A percentile compares a stretch with the other conserved stretches of the same genome.
phyloP scores from a whole-genome alignment of 441 rosid genomes.

The Mallotus repandus region DNA sequence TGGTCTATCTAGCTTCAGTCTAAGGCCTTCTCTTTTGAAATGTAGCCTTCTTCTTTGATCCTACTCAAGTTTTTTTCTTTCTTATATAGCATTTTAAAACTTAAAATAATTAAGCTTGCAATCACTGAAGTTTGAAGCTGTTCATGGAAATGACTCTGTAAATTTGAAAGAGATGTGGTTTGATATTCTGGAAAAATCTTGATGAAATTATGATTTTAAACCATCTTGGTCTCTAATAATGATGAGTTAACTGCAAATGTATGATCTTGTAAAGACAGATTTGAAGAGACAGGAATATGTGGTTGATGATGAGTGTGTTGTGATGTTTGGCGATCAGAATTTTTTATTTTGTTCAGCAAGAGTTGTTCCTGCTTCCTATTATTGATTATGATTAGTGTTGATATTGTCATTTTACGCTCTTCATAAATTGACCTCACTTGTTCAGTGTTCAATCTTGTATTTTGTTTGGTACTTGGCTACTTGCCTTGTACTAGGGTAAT shows the following conservation, averaged over 20 bases:
- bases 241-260: neutral
- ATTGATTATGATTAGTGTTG: neutral
- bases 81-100: neutral
- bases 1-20: neutral
- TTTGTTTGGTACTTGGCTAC: neutral
- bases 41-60: neutral
- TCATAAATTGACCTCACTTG: slow-evolving; percentile 8
- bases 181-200: neutral
- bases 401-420: neutral
- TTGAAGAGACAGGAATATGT: neutral
- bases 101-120: neutral
- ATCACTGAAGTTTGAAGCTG: neutral
- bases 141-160: neutral
- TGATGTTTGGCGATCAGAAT: neutral
- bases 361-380: neutral
- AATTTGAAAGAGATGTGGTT: slow-evolving; percentile 5
- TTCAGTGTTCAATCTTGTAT: neutral
- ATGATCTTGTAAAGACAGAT: neutral
- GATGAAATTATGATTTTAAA: neutral
- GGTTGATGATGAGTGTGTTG: neutral
- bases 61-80: neutral
- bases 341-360: neutral
- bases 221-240: neutral
- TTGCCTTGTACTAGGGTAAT: neutral
- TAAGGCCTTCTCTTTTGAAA: neutral